phyloP scores from a whole-genome alignment of 225 moss, liverwort and hornwort species.

The Pseudoscleropodium purum region DNA sequence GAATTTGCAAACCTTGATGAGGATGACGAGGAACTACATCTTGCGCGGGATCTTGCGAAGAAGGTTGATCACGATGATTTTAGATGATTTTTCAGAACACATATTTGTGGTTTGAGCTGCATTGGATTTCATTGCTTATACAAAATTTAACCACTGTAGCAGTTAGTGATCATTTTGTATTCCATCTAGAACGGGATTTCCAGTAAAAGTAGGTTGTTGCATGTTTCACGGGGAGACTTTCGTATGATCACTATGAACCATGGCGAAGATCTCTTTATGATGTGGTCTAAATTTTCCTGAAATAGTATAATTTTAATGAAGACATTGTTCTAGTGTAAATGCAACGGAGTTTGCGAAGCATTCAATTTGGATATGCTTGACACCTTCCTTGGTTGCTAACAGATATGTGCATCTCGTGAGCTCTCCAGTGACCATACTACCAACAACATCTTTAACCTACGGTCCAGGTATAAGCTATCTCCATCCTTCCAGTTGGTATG shows the following conservation, averaged over 20 bases:
- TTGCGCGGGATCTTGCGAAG: constrained; percentile 9
- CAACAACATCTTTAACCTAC: background rate
- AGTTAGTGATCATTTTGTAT: background rate
- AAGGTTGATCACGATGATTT: background rate
- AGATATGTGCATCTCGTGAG: background rate
- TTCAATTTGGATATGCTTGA: background rate
- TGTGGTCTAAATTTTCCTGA: background rate
- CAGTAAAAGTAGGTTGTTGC: background rate
- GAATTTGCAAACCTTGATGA: constrained; percentile 78
- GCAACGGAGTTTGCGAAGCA: background rate
- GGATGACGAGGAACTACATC: constrained; percentile 88
- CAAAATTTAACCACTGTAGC: background rate
- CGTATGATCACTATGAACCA: background rate
- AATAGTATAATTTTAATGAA: background rate
- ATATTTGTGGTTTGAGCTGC: background rate
- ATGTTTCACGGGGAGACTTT: background rate
- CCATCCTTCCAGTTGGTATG: background rate
- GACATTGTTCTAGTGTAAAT: background rate
- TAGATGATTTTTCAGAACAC: background rate
- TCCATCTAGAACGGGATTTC: background rate
- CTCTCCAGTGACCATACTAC: background rate
- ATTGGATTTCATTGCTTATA: background rate
- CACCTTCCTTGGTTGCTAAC: background rate
- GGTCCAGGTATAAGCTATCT: constrained; percentile 10
- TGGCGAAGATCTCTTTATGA: background rate